phyloP scores from a whole-genome alignment of 208 protist species.

The Acanthamoeba sp. region DNA sequence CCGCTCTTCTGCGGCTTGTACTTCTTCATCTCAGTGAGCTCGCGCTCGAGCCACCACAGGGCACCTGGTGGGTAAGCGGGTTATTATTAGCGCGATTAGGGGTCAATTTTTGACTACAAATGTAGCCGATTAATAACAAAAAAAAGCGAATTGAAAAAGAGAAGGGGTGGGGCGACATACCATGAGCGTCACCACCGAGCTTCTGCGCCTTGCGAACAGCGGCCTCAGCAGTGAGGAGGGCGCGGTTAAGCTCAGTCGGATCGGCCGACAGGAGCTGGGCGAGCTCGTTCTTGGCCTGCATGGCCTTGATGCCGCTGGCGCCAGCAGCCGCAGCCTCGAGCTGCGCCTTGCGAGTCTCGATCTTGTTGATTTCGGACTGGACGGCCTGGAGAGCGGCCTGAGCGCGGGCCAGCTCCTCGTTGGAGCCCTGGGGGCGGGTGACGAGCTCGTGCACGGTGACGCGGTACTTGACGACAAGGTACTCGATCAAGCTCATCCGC shows the following conservation, averaged over 20 bases:
- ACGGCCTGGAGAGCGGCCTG: constrained; percentile 41
- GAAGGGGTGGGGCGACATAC: not conserved
- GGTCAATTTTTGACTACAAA: too few species aligned
- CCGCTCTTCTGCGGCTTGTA: constrained; percentile 67
- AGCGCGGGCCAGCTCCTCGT: constrained; percentile 51
- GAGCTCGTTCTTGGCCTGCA: constrained; percentile 60
- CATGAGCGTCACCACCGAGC: constrained; percentile 22
- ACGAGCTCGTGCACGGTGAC: constrained; percentile 28
- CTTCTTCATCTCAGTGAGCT: constrained; percentile 72
- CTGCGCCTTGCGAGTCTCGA: constrained; percentile 34
- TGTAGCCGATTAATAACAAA: not conserved
- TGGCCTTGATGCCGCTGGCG: constrained; percentile 2
- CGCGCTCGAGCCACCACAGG: constrained; percentile 67
- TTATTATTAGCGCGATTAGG: not conserved
- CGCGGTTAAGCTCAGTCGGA: not conserved
- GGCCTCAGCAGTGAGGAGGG: constrained; percentile 12
- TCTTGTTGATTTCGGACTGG: constrained; percentile 46
- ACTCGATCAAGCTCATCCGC: constrained; percentile 74
- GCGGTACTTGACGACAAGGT: constrained; percentile 61
- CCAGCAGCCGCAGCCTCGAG: not conserved
- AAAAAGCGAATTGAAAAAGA: not conserved
- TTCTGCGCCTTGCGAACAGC: constrained; percentile 42
- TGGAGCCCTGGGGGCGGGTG: constrained; percentile 49
- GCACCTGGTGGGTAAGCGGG: not conserved
- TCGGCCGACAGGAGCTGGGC: constrained; percentile 46